Evolutionary conservation across 768 basidiomycete genomes (phyloP).

Genomic region (Pisolithus sp.): DNA sequence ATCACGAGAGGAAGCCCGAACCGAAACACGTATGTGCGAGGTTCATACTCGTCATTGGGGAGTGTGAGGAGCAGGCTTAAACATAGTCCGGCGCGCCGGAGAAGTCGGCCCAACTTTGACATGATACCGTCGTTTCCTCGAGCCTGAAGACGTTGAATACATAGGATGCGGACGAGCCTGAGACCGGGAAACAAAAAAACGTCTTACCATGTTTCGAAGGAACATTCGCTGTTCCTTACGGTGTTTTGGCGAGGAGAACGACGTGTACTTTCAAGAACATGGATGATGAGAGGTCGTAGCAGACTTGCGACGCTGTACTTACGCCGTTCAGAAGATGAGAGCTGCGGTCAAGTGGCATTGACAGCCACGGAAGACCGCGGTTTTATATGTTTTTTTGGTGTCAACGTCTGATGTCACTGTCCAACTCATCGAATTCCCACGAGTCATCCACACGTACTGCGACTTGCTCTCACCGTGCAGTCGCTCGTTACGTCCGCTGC

Average conservation of each 20-base stretch:
- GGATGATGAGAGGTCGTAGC: background rate
- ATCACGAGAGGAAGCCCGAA: constrained; percentile 17
- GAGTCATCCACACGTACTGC: no score
- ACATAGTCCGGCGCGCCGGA: background rate
- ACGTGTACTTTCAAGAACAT: background rate
- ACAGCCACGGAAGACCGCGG: background rate
- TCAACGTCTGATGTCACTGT: no score
- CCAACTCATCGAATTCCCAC: no score
- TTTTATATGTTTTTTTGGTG: no score
- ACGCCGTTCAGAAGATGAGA: background rate
- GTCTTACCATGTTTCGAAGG: background rate
- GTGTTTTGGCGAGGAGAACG: background rate
- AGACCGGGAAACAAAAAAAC: background rate
- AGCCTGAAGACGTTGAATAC: background rate
- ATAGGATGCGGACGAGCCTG: background rate
- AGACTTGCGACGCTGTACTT: background rate
- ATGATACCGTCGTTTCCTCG: background rate
- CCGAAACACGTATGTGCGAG: constrained; percentile 10
- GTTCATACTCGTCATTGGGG: constrained; percentile 2
- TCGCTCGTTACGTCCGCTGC: no score
- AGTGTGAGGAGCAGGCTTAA: background rate
- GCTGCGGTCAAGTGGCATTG: background rate
- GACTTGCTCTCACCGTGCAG: no score
- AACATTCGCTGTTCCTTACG: background rate
- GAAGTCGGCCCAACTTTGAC: background rate